Percentiles rank a stretch among this genome's conserved stretches.
These are phyloP conservation scores for Fraxinus floribunda DNA, from an alignment of 305 asterid genomes.

Conservation along the genomic window DNA sequence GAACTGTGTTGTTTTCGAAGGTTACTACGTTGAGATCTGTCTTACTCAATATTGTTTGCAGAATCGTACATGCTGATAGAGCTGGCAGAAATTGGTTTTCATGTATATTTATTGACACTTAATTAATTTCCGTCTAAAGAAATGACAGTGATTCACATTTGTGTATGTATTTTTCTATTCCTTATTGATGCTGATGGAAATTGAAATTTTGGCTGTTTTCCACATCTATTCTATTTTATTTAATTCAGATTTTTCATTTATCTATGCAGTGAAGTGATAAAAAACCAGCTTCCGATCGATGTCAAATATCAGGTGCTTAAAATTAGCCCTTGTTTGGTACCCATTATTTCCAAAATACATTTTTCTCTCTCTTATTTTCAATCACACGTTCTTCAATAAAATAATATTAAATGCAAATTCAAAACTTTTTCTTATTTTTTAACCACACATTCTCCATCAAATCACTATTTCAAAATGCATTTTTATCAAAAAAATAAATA, in stretches of 20 bases:
- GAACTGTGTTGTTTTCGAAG: neutral
- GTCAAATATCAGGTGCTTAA: constrained; percentile 78
- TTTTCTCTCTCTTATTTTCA: no score
- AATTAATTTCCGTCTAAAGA: neutral
- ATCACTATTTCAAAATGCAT: no score
- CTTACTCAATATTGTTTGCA: neutral
- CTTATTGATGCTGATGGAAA: constrained; percentile 1
- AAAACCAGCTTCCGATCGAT: constrained; percentile 61
- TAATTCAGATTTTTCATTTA: constrained; percentile 5
- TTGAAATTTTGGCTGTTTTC: constrained; percentile 13
- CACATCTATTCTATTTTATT: neutral
- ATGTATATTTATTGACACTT: neutral
- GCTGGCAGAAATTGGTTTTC: neutral
- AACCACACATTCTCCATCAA: no score
- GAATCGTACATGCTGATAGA: neutral
- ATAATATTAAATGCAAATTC: no score
- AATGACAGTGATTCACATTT: neutral
- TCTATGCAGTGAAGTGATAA: constrained; percentile 74
- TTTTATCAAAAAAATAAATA: no score
- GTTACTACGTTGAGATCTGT: neutral
- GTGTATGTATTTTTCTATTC: constrained; percentile 11
- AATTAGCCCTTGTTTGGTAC: neutral
- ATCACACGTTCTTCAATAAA: no score
- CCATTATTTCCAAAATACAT: no score
- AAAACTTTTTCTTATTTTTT: no score